A percentile compares a stretch with the other conserved stretches of the same genome.
phyloP scores from a whole-genome alignment of 768 basidiomycete species.

The Boletus fagicola region DNA sequence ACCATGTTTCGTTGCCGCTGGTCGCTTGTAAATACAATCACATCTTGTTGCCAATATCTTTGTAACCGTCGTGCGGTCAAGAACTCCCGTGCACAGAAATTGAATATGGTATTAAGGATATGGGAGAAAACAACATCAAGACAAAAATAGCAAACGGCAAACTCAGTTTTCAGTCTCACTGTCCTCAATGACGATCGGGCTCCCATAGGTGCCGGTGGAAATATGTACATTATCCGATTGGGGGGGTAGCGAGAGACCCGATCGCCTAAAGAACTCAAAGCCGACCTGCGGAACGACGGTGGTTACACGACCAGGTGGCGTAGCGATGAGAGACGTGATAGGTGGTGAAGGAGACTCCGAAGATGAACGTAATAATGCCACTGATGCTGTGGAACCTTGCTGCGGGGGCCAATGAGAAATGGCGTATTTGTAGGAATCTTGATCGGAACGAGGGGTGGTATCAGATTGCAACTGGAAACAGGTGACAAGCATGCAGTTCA shows the following conservation, averaged over 20 bases:
- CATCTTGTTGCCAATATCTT: background rate
- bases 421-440: background rate
- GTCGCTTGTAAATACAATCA: background rate
- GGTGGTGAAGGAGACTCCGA: background rate
- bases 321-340: background rate
- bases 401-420: conserved; percentile 1
- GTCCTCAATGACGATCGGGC: conserved; percentile 29
- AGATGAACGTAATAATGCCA: background rate
- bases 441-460: background rate
- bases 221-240: background rate
- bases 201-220: conserved; percentile 14
- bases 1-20: background rate
- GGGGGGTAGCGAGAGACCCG: conserved; percentile 2
- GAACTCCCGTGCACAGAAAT: background rate
- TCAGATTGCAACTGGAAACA: conserved; percentile 10
- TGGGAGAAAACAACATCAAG: background rate
- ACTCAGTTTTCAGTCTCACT: conserved; percentile 16
- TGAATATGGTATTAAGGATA: background rate
- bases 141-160: background rate
- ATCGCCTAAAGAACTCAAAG: conserved; percentile 1
- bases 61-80: background rate
- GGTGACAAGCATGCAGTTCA: background rate
- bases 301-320: background rate
- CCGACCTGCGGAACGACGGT: background rate
- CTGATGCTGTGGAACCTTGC: conserved; percentile 1